phyloP scores from a whole-genome alignment of 352 stramenopile genomes.

The Globisporangium uncinulatum region DNA sequence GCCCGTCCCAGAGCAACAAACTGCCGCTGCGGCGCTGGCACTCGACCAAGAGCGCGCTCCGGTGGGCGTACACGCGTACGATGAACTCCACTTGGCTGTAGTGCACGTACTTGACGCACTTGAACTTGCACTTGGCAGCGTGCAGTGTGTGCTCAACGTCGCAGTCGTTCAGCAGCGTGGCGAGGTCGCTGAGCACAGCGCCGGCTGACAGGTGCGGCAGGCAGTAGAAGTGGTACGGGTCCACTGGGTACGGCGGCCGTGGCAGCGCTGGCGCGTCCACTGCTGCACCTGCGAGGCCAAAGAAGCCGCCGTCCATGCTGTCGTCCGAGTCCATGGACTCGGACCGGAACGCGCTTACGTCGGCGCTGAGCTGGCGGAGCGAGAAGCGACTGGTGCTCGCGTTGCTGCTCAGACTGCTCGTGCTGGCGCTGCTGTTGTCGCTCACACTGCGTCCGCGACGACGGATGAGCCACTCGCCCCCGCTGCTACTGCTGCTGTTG shows the following conservation, averaged over 20 bases:
- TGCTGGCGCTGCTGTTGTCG: constrained; percentile 63
- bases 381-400: constrained; percentile 20
- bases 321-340: constrained; percentile 33
- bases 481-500: constrained; percentile 14
- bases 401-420: constrained; percentile 26
- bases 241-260: constrained; percentile 63
- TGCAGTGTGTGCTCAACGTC: constrained; percentile 68
- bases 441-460: constrained; percentile 45
- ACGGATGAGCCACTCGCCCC: constrained; percentile 27
- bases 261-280: constrained; percentile 53
- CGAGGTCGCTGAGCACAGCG: constrained; percentile 38
- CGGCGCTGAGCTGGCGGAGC: constrained; percentile 36
- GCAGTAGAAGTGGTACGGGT: constrained; percentile 82
- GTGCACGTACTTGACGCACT: constrained; percentile 82
- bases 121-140: constrained; percentile 81
- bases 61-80: constrained; percentile 49
- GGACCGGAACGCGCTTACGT: constrained; percentile 15
- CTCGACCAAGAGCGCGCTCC: constrained; percentile 51
- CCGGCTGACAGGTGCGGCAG: constrained; percentile 22
- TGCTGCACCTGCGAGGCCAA: constrained; percentile 11
- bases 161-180: constrained; percentile 38
- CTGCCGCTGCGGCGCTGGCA: constrained; percentile 73
- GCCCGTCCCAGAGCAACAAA: constrained; percentile 69
- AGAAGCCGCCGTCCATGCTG: constrained; percentile 28
- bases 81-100: constrained; percentile 83